A percentile compares a stretch with the other conserved stretches of the same genome.
Conservation (phyloP, 352 stramenopile species). For the Globisporangium orthogonon region DNA sequence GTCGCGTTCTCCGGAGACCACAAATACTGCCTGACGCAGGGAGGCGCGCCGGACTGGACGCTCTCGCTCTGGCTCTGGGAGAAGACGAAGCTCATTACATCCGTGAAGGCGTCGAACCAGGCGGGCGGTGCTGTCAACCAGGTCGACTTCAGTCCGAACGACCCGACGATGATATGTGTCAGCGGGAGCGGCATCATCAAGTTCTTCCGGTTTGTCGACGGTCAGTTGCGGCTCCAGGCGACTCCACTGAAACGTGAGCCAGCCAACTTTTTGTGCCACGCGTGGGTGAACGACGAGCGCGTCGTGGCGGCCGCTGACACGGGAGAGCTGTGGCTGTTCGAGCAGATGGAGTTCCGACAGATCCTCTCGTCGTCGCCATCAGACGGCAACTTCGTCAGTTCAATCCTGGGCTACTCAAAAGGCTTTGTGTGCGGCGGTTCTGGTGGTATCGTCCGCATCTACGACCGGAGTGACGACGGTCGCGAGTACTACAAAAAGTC, state of each 20-base stretch:
- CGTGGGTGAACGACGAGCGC: constrained; percentile 90
- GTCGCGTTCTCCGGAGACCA: constrained; percentile 88
- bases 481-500: constrained; percentile 89
- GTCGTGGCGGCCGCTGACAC: constrained; percentile 86
- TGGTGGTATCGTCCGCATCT: constrained; percentile 70
- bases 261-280: constrained; percentile 86
- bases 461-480: constrained; percentile 80
- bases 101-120: constrained; percentile 63
- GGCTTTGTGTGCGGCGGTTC: constrained; percentile 82
- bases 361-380: constrained; percentile 60
- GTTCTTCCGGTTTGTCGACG: constrained; percentile 87
- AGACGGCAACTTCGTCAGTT: constrained; percentile 81
- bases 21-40: constrained; percentile 89
- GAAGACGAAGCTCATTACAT: constrained; percentile 86
- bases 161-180: constrained; percentile 79
- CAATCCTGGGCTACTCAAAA: constrained; percentile 87
- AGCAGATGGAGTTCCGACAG: constrained; percentile 89
- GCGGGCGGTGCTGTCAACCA: constrained; percentile 73
- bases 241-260: constrained; percentile 71
- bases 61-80: constrained; percentile 91
- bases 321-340: constrained; percentile 90
- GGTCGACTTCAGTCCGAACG: constrained; percentile 87
- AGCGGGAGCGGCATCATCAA: constrained; percentile 88
- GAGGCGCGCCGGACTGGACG: constrained; percentile 86
- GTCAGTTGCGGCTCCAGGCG: constrained; percentile 62